Percentiles rank a stretch among this genome's conserved stretches.
These are phyloP conservation scores for Ganoderma sinense DNA, from an alignment of 1,284 basidiomycete genomes.

Conservation along the genomic window DNA sequence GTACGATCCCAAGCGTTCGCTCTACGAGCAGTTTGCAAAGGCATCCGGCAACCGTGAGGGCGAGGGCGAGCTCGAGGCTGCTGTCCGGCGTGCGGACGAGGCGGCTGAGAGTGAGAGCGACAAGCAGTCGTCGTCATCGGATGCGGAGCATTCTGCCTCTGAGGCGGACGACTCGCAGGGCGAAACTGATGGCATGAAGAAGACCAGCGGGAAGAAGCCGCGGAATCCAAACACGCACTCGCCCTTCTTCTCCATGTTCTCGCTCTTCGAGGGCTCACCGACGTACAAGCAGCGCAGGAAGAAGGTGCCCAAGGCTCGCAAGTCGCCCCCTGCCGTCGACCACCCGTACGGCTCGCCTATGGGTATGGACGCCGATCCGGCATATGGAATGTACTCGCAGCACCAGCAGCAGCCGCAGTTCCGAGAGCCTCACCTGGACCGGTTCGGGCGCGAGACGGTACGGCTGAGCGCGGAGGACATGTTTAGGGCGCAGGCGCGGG, in stretches of 20 bases:
- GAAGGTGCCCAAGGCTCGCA: constrained; percentile 56
- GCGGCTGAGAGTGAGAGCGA: constrained; percentile 34
- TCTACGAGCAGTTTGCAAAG: constrained; percentile 88
- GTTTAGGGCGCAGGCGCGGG: constrained; percentile 67
- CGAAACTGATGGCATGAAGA: constrained; percentile 23
- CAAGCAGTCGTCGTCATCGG: constrained; percentile 34
- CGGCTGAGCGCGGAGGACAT: constrained; percentile 64
- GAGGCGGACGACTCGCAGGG: constrained; percentile 25
- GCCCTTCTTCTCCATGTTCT: constrained; percentile 72
- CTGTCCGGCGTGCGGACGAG: constrained; percentile 55
- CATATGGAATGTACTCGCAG: background rate
- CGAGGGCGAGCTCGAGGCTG: constrained; percentile 64
- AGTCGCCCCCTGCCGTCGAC: constrained; percentile 17
- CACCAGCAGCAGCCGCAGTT: constrained; percentile 5
- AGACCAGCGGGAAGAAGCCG: constrained; percentile 22
- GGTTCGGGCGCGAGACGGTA: constrained; percentile 40
- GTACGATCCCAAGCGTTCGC: constrained; percentile 84
- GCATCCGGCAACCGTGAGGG: constrained; percentile 58
- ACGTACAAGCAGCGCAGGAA: constrained; percentile 89
- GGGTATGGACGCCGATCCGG: background rate
- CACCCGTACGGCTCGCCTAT: background rate
- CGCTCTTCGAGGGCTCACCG: constrained; percentile 83
- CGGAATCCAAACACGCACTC: constrained; percentile 43
- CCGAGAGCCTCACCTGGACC: constrained; percentile 40
- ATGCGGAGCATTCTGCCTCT: constrained; percentile 31